Conservation (phyloP, 495 filamentous ascomycete genomes). For the Annulohypoxylon moriforme region DNA sequence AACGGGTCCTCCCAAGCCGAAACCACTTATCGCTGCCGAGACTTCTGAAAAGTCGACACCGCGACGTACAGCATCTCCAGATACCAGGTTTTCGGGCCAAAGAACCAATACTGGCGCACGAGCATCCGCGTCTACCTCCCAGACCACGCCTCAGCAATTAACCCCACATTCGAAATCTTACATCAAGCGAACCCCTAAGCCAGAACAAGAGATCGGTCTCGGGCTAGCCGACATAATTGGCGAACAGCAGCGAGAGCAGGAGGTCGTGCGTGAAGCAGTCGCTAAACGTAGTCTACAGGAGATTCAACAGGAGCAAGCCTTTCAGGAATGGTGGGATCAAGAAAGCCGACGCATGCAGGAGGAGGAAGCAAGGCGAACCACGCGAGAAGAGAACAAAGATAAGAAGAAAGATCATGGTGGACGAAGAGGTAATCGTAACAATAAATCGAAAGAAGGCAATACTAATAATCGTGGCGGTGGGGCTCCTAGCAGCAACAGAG, state of each 20-base stretch:
- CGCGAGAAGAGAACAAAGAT: constrained; percentile 46
- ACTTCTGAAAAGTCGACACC: constrained; percentile 45
- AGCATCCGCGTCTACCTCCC: constrained; percentile 21
- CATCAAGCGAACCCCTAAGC: constrained; percentile 55
- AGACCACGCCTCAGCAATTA: constrained; percentile 42
- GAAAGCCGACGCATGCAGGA: constrained; percentile 78
- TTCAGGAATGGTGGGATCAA: constrained; percentile 97
- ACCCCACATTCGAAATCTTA: constrained; percentile 64
- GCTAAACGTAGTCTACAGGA: constrained; percentile 89
- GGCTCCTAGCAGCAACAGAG: background rate
- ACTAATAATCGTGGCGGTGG: constrained; percentile 9
- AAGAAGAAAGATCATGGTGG: constrained; percentile 41
- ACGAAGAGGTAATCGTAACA: constrained; percentile 26
- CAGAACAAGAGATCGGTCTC: constrained; percentile 71
- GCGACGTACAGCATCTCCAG: constrained; percentile 63
- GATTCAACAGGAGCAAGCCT: constrained; percentile 95
- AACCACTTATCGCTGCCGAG: constrained; percentile 53
- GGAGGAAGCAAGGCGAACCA: constrained; percentile 65
- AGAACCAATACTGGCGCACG: constrained; percentile 31
- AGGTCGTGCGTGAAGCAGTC: constrained; percentile 81
- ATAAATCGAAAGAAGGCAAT: constrained; percentile 26
- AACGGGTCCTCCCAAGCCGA: constrained; percentile 59
- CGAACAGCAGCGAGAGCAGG: constrained; percentile 86
- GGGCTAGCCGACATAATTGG: constrained; percentile 89
- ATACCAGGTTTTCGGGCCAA: constrained; percentile 67